Base-by-base conservation (phyloP, 1,284 basidiomycete species). In the Microbotryomycetes sp. region DNA sequence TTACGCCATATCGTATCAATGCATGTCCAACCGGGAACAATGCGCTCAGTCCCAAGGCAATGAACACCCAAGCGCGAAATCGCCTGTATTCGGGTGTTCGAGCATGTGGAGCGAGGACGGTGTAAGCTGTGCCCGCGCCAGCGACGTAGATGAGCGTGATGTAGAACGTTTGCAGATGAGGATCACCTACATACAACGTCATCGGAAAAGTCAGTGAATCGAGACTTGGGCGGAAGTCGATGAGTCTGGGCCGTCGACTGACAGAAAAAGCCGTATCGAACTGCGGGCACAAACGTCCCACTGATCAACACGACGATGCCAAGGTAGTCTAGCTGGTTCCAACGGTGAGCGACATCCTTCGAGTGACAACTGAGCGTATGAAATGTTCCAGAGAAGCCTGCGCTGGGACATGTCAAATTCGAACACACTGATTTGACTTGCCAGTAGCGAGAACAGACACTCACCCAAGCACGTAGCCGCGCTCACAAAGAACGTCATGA, bases 301-400 rank as follows among this genome's bases (percentile, higher is more conserved):
- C 42, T 49, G 42, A 71, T 68, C 4, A 72, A 51, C 14, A 70
- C 56, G 28, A 70, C 66, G 29, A 72, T 72, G 5, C 71, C 70
- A 29, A 70, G 29, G 49, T 71, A 71, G 49, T 72, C 71, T 30
- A 71, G 56, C n/a, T 63, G 56, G 56, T 72, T 69, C 59, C 63
- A 70, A 1, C 5, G 15, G 15, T 68, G 52, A 3, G 67, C 54
- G 26, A 71, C 56, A 30, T 26, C 23, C 47, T 65, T 52, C 25
- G 70, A 70, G 47, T 72, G 71, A 3, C 56, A 60, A 1, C 53
- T 25, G 25, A 69, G 55, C 16, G 66, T 67, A 46, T 72, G 71
- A 32, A 70, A 72, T 2, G 58, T 47, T 2, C 67, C 59, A 3
- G 69, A 70, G 49, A 67, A 63, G 4, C 64, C 67, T 68, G 59